Percentiles rank a stretch among this genome's conserved stretches.
These are phyloP conservation scores for Penicillium robsamsonii DNA, from an alignment of 495 filamentous ascomycete genomes.

Conservation along the genomic window DNA sequence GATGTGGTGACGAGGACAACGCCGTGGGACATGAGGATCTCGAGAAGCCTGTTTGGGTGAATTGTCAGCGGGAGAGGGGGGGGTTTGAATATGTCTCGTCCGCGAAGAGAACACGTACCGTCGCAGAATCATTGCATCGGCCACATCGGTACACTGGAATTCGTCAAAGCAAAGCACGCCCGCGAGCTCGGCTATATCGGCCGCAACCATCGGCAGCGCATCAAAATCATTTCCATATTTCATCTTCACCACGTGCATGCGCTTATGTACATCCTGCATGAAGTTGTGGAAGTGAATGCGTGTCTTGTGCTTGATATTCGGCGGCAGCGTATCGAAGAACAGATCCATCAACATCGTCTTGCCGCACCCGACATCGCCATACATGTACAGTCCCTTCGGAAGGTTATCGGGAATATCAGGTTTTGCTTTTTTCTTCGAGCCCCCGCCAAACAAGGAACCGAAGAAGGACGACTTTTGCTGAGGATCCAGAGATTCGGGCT, in stretches of 20 bases:
- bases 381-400: conserved; percentile 90
- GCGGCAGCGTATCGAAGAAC: conserved; percentile 90
- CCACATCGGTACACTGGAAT: conserved; percentile 98
- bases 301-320: conserved; percentile 78
- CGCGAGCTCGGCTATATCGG: conserved; percentile 80
- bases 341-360: conserved; percentile 99
- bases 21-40: conserved; percentile 91
- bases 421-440: conserved; percentile 27
- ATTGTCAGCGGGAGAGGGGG: neutral
- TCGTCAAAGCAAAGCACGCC: conserved; percentile 96
- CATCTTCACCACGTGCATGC: conserved; percentile 87
- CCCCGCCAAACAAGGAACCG: conserved; percentile 64
- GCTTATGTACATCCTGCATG: conserved; percentile 97
- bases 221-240: conserved; percentile 87
- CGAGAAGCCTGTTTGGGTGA: conserved; percentile 60
- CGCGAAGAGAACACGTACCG: conserved; percentile 43
- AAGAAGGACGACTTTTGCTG: conserved; percentile 64
- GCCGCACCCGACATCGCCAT: conserved; percentile 93
- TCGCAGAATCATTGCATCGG: conserved; percentile 96
- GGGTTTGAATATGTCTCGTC: neutral
- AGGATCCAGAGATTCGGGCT: conserved; percentile 64
- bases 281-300: conserved; percentile 99
- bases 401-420: conserved; percentile 64
- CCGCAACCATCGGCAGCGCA: conserved; percentile 87
- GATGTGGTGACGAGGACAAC: conserved; percentile 93